Evolutionary conservation across 164 flowering plant species (phyloP).

Genomic region (Macadamia integrifolia): DNA sequence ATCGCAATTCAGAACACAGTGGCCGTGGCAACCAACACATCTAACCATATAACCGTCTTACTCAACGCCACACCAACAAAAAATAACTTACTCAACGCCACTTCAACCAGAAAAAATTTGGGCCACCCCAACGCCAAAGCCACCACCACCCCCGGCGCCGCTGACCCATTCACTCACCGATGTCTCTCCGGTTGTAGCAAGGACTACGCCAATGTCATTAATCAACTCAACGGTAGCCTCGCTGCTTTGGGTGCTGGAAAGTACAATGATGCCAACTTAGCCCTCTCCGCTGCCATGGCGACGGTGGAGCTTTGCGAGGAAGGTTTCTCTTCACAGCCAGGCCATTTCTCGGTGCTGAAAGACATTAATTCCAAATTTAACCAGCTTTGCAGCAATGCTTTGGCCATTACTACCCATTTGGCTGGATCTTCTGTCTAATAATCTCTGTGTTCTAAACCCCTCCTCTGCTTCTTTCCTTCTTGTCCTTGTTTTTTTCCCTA

Average conservation of each 20-base stretch:
- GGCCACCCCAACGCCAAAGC: too few species aligned
- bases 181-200: slow-evolving; percentile 21
- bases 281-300: slow-evolving; percentile 22
- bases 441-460: too few species aligned
- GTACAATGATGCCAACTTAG: slow-evolving; percentile 9
- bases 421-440: background rate
- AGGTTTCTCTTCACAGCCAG: slow-evolving; percentile 11
- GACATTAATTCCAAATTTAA: slow-evolving; percentile 3
- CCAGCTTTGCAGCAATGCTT: slow-evolving; percentile 20
- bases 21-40: slow-evolving; percentile 8
- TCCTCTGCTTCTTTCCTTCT: too few species aligned
- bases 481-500: too few species aligned
- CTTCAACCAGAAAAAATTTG: too few species aligned
- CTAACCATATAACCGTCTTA: background rate
- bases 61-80: background rate
- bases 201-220: slow-evolving; percentile 16
- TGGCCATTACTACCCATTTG: slow-evolving; percentile 15
- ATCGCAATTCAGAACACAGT: slow-evolving; percentile 12
- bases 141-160: too few species aligned
- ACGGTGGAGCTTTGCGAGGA: slow-evolving; percentile 21
- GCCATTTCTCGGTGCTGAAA: background rate
- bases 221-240: slow-evolving; percentile 19
- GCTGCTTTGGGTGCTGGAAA: slow-evolving; percentile 14
- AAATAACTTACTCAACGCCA: too few species aligned
- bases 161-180: slow-evolving; percentile 3